Conservation (phyloP, 331 rosid species). For the Quercus lobata region DNA sequence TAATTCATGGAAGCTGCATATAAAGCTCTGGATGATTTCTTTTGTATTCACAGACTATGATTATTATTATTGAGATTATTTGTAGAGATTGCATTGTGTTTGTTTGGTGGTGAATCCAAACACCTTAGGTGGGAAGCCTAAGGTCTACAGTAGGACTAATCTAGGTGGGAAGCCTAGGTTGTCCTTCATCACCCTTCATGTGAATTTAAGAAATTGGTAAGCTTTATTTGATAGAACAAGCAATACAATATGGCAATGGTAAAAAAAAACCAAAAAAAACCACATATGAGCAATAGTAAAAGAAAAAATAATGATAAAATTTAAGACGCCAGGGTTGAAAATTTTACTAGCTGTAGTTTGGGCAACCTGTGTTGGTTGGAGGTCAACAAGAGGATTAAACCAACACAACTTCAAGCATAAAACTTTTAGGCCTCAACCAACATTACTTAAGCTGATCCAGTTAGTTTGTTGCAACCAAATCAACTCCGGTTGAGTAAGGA, state of each 20-base stretch:
- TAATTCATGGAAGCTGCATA: too few species aligned
- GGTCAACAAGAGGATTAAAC: too few species aligned
- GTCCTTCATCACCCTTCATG: constrained; percentile 45
- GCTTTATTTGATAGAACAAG: not conserved
- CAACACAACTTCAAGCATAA: not conserved
- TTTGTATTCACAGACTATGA: too few species aligned
- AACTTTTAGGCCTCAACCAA: not conserved
- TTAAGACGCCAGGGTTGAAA: not conserved
- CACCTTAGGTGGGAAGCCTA: too few species aligned
- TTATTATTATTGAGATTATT: too few species aligned
- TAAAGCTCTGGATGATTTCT: too few species aligned
- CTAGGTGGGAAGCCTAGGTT: too few species aligned
- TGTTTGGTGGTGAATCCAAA: too few species aligned
- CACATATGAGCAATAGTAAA: not conserved
- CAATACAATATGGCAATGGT: not conserved
- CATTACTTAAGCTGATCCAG: not conserved
- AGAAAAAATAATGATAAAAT: not conserved
- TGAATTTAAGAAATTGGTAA: constrained; percentile 8
- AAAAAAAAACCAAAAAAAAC: not conserved
- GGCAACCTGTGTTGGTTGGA: too few species aligned
- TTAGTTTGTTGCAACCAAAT: not conserved
- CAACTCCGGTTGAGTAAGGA: not conserved
- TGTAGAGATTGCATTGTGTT: too few species aligned
- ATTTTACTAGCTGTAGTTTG: too few species aligned
- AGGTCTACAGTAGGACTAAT: too few species aligned